These are phyloP conservation scores for Wickerhamomyces sp. DNA, from an alignment of 1,139 yeast species.

Conservation along the genomic window DNA sequence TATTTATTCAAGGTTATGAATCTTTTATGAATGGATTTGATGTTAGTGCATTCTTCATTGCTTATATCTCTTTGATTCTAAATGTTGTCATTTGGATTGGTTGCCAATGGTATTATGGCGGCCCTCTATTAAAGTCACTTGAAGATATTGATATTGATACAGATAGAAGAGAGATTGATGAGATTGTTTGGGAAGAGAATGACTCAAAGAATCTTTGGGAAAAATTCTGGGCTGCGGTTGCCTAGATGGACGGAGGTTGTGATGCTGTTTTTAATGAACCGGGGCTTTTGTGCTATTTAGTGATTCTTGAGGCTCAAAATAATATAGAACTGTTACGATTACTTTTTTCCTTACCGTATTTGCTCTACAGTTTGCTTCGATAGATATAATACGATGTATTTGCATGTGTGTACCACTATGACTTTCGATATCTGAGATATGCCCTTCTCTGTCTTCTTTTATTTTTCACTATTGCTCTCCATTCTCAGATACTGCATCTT, in stretches of 20 bases:
- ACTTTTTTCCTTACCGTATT: not conserved
- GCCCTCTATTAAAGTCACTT: conserved; percentile 36
- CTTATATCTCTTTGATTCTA: conserved; percentile 59
- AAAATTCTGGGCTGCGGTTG: conserved; percentile 30
- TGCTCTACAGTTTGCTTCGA: too few relatives aligned
- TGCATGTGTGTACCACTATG: too few relatives aligned
- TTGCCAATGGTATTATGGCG: conserved; percentile 43
- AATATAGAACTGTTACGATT: not conserved
- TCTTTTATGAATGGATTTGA: conserved; percentile 48
- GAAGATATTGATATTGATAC: conserved; percentile 59
- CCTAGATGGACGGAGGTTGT: conserved; percentile 6
- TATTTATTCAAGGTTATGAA: conserved; percentile 66
- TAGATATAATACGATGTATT: too few relatives aligned
- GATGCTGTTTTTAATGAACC: not conserved
- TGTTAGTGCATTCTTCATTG: conserved; percentile 55
- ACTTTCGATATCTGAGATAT: too few relatives aligned
- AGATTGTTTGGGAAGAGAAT: conserved; percentile 45
- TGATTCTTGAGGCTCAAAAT: not conserved
- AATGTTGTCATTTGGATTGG: conserved; percentile 47
- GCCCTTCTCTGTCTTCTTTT: not conserved
- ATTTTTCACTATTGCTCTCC: not conserved
- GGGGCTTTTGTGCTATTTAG: not conserved
- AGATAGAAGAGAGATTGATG: conserved; percentile 56
- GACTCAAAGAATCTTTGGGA: conserved; percentile 48
- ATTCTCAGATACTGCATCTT: conserved; percentile 1